Evolutionary conservation across 306 rosid genomes (phyloP).

Genomic region (Quercus ilex): DNA sequence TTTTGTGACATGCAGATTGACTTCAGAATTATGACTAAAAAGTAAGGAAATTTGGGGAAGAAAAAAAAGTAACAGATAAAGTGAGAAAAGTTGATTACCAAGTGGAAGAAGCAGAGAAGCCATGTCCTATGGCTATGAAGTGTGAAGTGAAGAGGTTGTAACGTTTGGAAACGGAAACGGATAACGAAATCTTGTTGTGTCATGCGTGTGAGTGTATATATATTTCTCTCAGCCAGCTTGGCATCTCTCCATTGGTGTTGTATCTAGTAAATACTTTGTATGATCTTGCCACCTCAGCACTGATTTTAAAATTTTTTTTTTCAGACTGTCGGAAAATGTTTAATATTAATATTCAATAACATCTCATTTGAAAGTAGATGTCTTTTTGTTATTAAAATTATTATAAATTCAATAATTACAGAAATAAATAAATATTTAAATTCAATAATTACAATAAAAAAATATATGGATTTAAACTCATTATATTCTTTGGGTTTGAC

Average conservation of each 20-base stretch:
- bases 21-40: not conserved
- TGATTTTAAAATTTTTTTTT: no score
- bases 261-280: not conserved
- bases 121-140: conserved; percentile 24
- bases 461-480: no score
- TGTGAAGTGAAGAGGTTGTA: not conserved
- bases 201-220: not conserved
- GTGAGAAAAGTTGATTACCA: conserved; percentile 27
- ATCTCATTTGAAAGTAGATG: no score
- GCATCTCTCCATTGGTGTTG: not conserved
- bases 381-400: no score
- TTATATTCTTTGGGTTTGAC: no score
- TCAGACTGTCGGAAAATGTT: no score
- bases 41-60: not conserved
- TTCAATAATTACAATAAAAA: no score
- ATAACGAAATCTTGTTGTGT: conserved; percentile 51
- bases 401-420: no score
- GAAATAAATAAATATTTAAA: no score
- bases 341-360: no score
- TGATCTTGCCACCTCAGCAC: not conserved
- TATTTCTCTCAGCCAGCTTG: not conserved
- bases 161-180: conserved; percentile 54
- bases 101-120: conserved; percentile 62
- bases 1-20: not conserved
- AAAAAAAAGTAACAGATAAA: not conserved